Percentiles rank a stretch among this genome's conserved stretches.
Evolutionary conservation across 306 rosid genomes (phyloP).

Genomic region (Arachis hypogaea): DNA sequence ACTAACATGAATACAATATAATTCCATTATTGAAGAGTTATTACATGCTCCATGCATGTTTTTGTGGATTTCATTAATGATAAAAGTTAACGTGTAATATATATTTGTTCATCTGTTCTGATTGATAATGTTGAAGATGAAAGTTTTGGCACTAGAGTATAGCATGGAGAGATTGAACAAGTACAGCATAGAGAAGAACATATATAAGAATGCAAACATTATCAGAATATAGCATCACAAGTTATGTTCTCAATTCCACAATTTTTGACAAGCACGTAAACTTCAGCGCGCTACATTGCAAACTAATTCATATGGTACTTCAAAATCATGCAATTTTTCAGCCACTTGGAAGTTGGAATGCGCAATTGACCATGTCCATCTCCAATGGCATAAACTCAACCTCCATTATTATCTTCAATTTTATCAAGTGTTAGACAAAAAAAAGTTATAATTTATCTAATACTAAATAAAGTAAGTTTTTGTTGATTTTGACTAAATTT

Average conservation of each 20-base stretch:
- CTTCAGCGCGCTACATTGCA: too few relatives aligned
- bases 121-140: neutral
- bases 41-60: neutral
- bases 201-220: too few relatives aligned
- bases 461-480: too few relatives aligned
- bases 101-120: neutral
- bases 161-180: too few relatives aligned
- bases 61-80: neutral
- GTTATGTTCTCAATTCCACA: too few relatives aligned
- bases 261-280: too few relatives aligned
- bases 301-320: neutral
- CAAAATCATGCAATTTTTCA: slow-evolving; percentile 17
- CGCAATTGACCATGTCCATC: slow-evolving; percentile 14
- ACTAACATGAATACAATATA: too few relatives aligned
- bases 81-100: neutral
- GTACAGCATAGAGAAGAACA: too few relatives aligned
- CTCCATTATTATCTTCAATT: neutral
- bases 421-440: neutral
- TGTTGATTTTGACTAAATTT: too few relatives aligned
- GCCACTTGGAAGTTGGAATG: slow-evolving; percentile 4
- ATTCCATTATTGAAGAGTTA: neutral
- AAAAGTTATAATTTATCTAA: too few relatives aligned
- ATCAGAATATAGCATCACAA: too few relatives aligned
- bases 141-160: too few relatives aligned
- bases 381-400: slow-evolving; percentile 11